These are phyloP conservation scores for Pythium rishiriense DNA, from an alignment of 352 stramenopile genomes.

Conservation along the genomic window DNA sequence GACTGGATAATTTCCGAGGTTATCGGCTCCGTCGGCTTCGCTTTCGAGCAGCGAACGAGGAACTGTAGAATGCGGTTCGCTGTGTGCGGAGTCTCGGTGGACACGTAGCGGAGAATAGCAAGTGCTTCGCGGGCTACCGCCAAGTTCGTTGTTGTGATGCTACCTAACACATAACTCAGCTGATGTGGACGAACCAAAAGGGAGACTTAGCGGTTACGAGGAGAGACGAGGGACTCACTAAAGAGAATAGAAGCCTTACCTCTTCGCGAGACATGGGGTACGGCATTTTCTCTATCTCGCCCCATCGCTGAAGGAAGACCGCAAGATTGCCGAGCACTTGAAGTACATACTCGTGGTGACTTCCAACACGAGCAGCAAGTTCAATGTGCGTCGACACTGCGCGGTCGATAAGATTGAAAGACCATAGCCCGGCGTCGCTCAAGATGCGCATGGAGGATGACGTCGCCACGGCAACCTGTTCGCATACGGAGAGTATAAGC, in stretches of 20 bases:
- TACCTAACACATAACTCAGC: conserved; percentile 21
- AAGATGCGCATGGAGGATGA: conserved; percentile 46
- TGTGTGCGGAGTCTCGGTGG: background rate
- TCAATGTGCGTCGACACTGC: conserved; percentile 47
- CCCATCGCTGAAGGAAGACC: conserved; percentile 1
- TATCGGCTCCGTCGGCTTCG: background rate
- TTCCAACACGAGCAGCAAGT: conserved; percentile 27
- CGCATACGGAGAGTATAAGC: too few species aligned
- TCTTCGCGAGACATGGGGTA: conserved; percentile 36
- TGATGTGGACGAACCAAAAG: background rate
- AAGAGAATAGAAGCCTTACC: conserved; percentile 15
- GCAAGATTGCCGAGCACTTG: conserved; percentile 8
- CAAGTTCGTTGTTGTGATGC: conserved; percentile 5
- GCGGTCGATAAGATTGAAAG: conserved; percentile 18
- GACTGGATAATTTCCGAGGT: background rate
- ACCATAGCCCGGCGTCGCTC: conserved; percentile 17
- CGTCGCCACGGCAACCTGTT: conserved; percentile 44
- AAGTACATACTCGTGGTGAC: background rate
- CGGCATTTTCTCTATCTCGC: background rate
- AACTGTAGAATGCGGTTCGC: conserved; percentile 15
- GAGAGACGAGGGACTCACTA: too few species aligned
- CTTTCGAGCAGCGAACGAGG: conserved; percentile 5
- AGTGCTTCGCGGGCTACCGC: background rate
- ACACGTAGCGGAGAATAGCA: background rate
- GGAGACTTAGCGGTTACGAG: background rate